Evolutionary conservation across 139 green algal genomes (phyloP).

Genomic region (Pleodorina starrii): DNA sequence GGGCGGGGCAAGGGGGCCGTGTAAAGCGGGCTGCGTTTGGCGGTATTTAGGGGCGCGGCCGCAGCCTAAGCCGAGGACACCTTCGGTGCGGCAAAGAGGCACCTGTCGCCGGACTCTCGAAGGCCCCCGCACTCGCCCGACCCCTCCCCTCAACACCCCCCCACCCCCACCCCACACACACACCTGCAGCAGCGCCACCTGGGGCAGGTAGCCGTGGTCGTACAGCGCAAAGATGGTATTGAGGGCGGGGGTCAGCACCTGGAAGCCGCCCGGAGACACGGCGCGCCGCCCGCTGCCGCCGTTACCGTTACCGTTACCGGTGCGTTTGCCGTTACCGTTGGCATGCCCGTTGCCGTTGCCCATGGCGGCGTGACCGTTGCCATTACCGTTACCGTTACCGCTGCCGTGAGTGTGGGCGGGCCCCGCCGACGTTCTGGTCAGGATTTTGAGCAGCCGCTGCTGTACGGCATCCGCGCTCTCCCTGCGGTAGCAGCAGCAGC

Average conservation of each 20-base stretch:
- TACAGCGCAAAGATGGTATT: slow-evolving; percentile 50
- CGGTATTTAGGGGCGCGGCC: not conserved
- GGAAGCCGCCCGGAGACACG: not conserved
- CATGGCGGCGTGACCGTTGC: not conserved
- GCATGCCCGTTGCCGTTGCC: not conserved
- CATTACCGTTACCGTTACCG: not conserved
- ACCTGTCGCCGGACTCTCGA: too few species aligned
- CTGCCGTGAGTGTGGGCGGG: not conserved
- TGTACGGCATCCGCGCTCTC: slow-evolving; percentile 21
- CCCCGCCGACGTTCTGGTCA: not conserved
- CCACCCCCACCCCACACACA: too few species aligned
- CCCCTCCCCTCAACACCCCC: too few species aligned
- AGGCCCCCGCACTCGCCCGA: too few species aligned
- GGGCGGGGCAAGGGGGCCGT: too few species aligned
- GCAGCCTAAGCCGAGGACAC: too few species aligned
- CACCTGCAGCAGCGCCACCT: slow-evolving; percentile 47
- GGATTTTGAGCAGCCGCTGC: slow-evolving; percentile 39
- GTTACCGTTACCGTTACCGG: not conserved
- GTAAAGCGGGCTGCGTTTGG: not conserved
- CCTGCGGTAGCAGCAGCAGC: too few species aligned
- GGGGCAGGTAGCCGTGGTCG: slow-evolving; percentile 45
- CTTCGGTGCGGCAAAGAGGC: too few species aligned
- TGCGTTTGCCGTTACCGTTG: too few species aligned
- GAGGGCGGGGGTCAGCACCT: slow-evolving; percentile 39
- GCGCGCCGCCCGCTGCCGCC: not conserved